phyloP scores from a whole-genome alignment of 805 yeast species.

The Ogataea minuta region DNA sequence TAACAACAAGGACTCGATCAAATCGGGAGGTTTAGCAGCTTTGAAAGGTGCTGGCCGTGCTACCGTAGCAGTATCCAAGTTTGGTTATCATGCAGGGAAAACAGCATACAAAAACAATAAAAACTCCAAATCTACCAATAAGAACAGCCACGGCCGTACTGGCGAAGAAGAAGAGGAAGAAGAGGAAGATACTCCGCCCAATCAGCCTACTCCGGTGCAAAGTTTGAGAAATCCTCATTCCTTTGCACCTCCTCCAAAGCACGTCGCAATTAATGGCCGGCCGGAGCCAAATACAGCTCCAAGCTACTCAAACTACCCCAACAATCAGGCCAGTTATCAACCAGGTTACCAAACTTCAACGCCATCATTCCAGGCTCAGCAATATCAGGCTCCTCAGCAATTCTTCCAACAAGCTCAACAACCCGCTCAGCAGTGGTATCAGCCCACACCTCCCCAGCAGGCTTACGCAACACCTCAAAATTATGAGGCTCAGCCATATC shows the following conservation, averaged over 20 bases:
- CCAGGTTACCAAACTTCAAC: constrained; percentile 7
- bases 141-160: constrained; percentile 33
- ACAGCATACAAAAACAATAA: constrained; percentile 46
- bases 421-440: constrained; percentile 5
- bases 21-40: constrained; percentile 47
- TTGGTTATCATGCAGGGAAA: constrained; percentile 44
- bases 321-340: neutral
- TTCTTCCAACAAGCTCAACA: constrained; percentile 8
- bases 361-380: constrained; percentile 14
- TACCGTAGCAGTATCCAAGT: constrained; percentile 46
- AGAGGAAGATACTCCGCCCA: constrained; percentile 16
- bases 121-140: constrained; percentile 26
- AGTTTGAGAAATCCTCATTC: constrained; percentile 31
- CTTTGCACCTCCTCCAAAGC: constrained; percentile 35
- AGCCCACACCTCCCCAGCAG: constrained; percentile 2
- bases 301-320: neutral
- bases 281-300: constrained; percentile 16
- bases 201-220: constrained; percentile 21
- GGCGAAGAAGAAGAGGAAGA: constrained; percentile 10
- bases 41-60: constrained; percentile 52
- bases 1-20: constrained; percentile 50
- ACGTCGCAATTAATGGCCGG: constrained; percentile 21
- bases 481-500: constrained; percentile 5
- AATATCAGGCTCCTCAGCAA: constrained; percentile 10
- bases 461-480: neutral